Conservation (phyloP, 2,329 filamentous ascomycete species). For the Bipolaris sorokiniana region DNA sequence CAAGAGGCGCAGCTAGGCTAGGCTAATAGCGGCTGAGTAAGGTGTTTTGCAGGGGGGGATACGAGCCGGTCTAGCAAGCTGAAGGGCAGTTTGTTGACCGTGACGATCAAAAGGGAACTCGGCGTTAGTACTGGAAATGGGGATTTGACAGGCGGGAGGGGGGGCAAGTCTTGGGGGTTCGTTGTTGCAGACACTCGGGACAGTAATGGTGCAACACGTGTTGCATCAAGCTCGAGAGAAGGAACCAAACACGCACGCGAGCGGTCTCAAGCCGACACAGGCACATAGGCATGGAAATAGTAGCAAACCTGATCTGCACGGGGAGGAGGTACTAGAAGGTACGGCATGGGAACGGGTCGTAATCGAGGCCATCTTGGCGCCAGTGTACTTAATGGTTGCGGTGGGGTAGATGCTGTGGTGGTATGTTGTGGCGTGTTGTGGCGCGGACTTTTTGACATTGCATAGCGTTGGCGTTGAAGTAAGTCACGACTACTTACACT, state of each 20-base stretch:
- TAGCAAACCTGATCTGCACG: not conserved
- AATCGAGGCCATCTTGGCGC: constrained; percentile 2
- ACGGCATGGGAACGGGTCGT: constrained; percentile 12
- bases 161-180: constrained; percentile 8
- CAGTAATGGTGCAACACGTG: constrained; percentile 30
- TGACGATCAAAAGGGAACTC: constrained; percentile 16
- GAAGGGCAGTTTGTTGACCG: not conserved
- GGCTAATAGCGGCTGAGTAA: not conserved
- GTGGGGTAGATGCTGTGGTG: constrained; percentile 1
- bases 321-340: constrained; percentile 1
- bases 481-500: constrained; percentile 1
- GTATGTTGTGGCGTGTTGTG: not conserved
- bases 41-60: not conserved
- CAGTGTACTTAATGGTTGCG: constrained; percentile 5
- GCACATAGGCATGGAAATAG: constrained; percentile 1
- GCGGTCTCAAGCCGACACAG: constrained; percentile 25
- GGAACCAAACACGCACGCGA: constrained; percentile 20
- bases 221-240: constrained; percentile 45
- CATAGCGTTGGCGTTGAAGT: constrained; percentile 43
- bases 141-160: constrained; percentile 14
- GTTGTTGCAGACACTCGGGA: constrained; percentile 23
- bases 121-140: constrained; percentile 26
- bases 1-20: constrained; percentile 50
- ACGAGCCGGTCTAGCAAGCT: constrained; percentile 5
- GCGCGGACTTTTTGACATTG: constrained; percentile 20